phyloP scores from a whole-genome alignment of 169 alveolate species.

The Plasmodium vivax region DNA sequence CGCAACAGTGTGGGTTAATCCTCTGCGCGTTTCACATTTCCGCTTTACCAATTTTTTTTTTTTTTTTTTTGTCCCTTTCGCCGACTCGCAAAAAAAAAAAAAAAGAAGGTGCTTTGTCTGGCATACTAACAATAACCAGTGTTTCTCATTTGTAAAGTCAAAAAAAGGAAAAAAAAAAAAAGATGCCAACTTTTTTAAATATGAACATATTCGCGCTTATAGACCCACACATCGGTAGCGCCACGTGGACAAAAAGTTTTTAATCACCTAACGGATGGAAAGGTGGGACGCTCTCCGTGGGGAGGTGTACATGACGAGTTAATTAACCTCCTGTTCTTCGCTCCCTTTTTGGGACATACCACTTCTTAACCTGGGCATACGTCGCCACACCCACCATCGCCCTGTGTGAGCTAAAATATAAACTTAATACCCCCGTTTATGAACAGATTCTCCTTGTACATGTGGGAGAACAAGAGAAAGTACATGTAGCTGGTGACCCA shows the following conservation, averaged over 20 bases:
- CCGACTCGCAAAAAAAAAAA: neutral
- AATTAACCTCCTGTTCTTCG: neutral
- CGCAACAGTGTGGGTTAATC: neutral
- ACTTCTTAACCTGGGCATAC: neutral
- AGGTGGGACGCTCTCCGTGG: neutral
- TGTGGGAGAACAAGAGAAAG: conserved; percentile 46
- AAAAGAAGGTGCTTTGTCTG: neutral
- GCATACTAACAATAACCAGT: neutral
- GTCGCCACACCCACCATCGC: neutral
- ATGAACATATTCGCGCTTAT: neutral
- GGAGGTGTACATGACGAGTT: neutral
- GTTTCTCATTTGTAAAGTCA: neutral
- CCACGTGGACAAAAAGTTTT: neutral
- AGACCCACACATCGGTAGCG: neutral
- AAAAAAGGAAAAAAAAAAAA: neutral
- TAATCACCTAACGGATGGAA: neutral
- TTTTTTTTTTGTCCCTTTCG: neutral
- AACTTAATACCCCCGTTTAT: conserved; percentile 57
- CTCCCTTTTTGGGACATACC: neutral
- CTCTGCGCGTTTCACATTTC: neutral
- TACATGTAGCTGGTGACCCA: conserved; percentile 64
- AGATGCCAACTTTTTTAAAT: neutral
- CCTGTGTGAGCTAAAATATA: neutral
- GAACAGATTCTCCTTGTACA: conserved; percentile 57
- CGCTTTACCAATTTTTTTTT: neutral